Evolutionary conservation across 2,329 filamentous ascomycete genomes (phyloP).

Genomic region (Zymoseptoria passerinii): DNA sequence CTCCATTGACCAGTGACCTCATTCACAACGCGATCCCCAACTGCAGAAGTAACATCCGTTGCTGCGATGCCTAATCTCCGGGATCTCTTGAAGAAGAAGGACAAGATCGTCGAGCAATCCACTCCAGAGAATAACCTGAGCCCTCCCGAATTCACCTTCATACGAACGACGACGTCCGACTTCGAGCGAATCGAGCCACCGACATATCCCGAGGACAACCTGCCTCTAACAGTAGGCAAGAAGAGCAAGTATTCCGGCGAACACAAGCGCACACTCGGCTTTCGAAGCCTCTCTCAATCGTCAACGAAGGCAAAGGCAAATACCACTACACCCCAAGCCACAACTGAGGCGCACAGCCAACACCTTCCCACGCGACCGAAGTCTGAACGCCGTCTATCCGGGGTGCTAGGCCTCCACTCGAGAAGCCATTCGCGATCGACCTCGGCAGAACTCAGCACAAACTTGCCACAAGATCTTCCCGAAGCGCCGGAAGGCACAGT

Average conservation of each 20-base stretch:
- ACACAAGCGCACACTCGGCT: conserved; percentile 28
- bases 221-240: conserved; percentile 3
- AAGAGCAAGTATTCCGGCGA: conserved; percentile 18
- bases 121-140: conserved; percentile 27
- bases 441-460: conserved; percentile 54
- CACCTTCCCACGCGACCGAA: conserved; percentile 22
- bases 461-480: conserved; percentile 72
- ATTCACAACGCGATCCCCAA: not conserved
- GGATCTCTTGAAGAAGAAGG: conserved; percentile 56
- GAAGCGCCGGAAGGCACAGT: conserved; percentile 65
- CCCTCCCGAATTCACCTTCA: conserved; percentile 66
- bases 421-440: conserved; percentile 37
- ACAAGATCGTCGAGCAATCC: conserved; percentile 39
- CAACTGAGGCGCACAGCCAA: conserved; percentile 9
- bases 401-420: conserved; percentile 65
- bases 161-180: conserved; percentile 73
- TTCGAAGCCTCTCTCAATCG: conserved; percentile 29
- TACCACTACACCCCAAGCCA: conserved; percentile 2
- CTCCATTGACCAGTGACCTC: not conserved
- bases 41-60: not conserved
- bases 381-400: conserved; percentile 49
- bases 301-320: conserved; percentile 17
- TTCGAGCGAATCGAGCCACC: conserved; percentile 73
- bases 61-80: conserved; percentile 47
- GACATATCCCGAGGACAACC: conserved; percentile 38